Evolutionary conservation across 495 filamentous ascomycete genomes (phyloP).

Genomic region (Oidiodendron maius): DNA sequence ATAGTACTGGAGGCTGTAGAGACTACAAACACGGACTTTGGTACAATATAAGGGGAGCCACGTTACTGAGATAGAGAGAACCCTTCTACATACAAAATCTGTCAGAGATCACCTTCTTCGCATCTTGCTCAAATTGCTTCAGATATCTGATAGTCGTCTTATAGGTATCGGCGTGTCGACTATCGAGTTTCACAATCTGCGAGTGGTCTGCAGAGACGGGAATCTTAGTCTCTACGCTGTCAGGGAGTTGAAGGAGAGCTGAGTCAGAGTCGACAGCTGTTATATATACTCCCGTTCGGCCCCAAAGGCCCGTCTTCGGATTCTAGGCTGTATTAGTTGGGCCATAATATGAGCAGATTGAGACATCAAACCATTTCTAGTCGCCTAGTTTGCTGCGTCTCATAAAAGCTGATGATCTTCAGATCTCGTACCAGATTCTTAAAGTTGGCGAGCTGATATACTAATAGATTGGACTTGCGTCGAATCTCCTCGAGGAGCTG

Average conservation of each 20-base stretch:
- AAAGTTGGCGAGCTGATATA: slow-evolving; percentile 17
- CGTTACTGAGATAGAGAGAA: too few species aligned
- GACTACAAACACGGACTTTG: too few species aligned
- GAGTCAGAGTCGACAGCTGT: slow-evolving; percentile 14
- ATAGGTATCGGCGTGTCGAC: slow-evolving; percentile 3
- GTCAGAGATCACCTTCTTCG: not conserved
- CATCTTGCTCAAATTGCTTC: slow-evolving; percentile 5
- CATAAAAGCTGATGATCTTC: slow-evolving; percentile 29
- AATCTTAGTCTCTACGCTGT: slow-evolving; percentile 16
- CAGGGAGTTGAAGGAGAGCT: slow-evolving; percentile 18
- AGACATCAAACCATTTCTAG: slow-evolving; percentile 14
- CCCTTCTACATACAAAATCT: slow-evolving; percentile 8
- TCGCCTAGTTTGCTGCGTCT: slow-evolving; percentile 25
- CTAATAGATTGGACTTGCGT: slow-evolving; percentile 19
- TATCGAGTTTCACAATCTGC: slow-evolving; percentile 24
- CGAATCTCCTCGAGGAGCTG: slow-evolving; percentile 5
- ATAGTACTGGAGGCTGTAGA: too few species aligned
- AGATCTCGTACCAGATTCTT: slow-evolving; percentile 26
- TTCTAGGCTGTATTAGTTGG: not conserved
- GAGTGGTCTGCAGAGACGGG: slow-evolving; percentile 21
- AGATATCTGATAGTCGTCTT: slow-evolving; percentile 8
- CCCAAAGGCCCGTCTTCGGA: slow-evolving; percentile 7
- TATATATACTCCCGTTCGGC: slow-evolving; percentile 7
- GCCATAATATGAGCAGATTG: not conserved
- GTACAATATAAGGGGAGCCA: too few species aligned